Conservation (phyloP, 2,329 filamentous ascomycete genomes). For the Colletotrichum sp. region DNA sequence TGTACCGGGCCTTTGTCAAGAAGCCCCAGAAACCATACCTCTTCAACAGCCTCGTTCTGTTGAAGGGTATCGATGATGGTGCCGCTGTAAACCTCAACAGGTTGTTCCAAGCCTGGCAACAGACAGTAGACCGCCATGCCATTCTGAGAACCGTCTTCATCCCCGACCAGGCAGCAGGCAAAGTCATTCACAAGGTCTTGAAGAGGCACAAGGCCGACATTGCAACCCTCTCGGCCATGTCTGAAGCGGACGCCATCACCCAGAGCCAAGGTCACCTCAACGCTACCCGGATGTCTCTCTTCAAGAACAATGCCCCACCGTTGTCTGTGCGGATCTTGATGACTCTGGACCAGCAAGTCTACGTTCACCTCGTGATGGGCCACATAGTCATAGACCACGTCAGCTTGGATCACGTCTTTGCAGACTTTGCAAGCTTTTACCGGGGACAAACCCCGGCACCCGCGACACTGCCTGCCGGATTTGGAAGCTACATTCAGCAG, state of each 20-base stretch:
- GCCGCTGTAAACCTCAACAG: constrained; percentile 40
- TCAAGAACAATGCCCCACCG: background rate
- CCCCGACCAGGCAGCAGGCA: constrained; percentile 32
- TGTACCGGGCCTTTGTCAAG: constrained; percentile 42
- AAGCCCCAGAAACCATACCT: background rate
- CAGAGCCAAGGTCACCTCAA: background rate
- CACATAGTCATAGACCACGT: constrained; percentile 11
- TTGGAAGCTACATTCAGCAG: background rate
- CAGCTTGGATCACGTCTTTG: background rate
- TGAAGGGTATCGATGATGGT: background rate
- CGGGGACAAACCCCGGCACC: background rate
- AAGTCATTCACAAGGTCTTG: constrained; percentile 26
- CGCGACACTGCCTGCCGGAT: background rate
- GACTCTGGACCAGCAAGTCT: background rate
- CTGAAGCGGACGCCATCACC: background rate
- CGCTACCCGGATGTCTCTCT: background rate
- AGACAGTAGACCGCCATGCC: constrained; percentile 64
- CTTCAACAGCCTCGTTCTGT: constrained; percentile 50
- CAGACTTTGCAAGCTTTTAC: background rate
- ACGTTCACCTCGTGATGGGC: background rate
- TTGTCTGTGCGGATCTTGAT: background rate
- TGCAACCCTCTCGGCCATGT: background rate
- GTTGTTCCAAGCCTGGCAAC: constrained; percentile 54
- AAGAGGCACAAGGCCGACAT: constrained; percentile 34
- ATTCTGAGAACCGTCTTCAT: constrained; percentile 71